A percentile compares a stretch with the other conserved stretches of the same genome.
These are phyloP conservation scores for Exidia glandulosa DNA, from an alignment of 768 basidiomycete genomes.

Conservation along the genomic window DNA sequence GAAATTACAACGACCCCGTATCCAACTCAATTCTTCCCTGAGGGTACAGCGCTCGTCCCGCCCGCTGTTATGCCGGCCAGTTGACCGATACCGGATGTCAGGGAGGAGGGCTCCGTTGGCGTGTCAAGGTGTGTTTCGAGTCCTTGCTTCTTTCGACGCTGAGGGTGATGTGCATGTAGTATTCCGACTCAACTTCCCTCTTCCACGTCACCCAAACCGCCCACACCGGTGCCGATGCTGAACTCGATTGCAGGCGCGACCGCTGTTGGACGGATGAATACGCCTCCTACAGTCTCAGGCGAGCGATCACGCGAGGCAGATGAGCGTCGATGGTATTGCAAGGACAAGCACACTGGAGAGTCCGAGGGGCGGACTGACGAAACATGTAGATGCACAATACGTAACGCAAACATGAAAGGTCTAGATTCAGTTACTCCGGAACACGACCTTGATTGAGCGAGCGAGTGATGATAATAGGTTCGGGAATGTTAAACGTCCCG, in stretches of 20 bases:
- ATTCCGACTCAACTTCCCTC: background rate
- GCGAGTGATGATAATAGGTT: no score
- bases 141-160: background rate
- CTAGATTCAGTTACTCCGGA: no score
- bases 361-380: background rate
- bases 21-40: background rate
- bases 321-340: no score
- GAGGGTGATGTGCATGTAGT: background rate
- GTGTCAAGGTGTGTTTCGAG: background rate
- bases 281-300: no score
- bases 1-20: background rate
- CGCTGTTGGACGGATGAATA: no score
- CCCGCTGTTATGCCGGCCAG: background rate
- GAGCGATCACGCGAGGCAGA: background rate
- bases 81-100: background rate
- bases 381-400: no score
- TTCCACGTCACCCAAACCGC: background rate
- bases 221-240: background rate
- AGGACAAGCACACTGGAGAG: background rate
- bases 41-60: background rate
- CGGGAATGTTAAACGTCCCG: background rate
- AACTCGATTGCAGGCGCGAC: background rate
- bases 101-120: background rate
- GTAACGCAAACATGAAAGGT: no score
- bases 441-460: no score